These are phyloP conservation scores for Epicoccum nigrum DNA, from an alignment of 2,329 filamentous ascomycete species.

Conservation along the genomic window DNA sequence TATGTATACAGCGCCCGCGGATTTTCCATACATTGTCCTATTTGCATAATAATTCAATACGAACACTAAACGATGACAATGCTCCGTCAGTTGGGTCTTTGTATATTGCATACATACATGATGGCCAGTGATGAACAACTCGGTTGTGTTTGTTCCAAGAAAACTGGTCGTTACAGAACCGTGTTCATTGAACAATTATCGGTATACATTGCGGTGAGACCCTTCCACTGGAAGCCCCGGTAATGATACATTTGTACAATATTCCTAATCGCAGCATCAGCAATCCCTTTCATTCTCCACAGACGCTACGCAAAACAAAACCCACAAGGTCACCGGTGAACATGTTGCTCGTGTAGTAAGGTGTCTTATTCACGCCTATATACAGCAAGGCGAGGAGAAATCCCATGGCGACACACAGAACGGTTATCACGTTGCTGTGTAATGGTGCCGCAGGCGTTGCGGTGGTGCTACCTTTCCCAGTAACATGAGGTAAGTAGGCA, in stretches of 20 bases:
- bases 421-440: background rate
- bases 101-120: no score
- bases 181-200: no score
- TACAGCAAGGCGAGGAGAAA: background rate
- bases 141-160: no score
- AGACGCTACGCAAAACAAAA: background rate
- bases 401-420: background rate
- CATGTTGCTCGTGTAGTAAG: slow-evolving; percentile 6
- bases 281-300: background rate
- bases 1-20: slow-evolving; percentile 8
- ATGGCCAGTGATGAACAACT: no score
- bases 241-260: background rate
- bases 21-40: slow-evolving; percentile 2
- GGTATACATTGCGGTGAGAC: background rate
- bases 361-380: slow-evolving; percentile 5
- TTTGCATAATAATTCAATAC: slow-evolving; percentile 15
- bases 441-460: slow-evolving; percentile 7
- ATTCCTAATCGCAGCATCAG: slow-evolving; percentile 10
- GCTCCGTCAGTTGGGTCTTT: no score
- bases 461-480: slow-evolving; percentile 3
- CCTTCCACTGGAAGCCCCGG: background rate
- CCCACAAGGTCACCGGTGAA: slow-evolving; percentile 4
- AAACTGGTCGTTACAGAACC: no score
- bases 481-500: background rate
- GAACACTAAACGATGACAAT: slow-evolving; percentile 1